A percentile compares a stretch with the other conserved stretches of the same genome.
phyloP scores from a whole-genome alignment of 2,329 filamentous ascomycete species.

The Beauveria varroae region DNA sequence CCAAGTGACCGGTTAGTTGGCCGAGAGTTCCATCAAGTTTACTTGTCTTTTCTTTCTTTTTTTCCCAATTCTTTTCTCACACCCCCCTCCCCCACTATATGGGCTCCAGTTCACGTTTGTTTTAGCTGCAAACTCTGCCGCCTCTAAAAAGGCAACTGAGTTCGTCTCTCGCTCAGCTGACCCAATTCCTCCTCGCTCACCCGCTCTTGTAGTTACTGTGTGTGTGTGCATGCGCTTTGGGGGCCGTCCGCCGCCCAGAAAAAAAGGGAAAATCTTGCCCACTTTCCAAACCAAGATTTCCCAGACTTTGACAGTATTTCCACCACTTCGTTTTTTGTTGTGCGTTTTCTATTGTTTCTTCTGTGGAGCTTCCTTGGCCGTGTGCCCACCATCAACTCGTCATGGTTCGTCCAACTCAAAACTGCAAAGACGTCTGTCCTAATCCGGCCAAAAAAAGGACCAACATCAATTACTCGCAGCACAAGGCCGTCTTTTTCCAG shows the following conservation, averaged over 20 bases:
- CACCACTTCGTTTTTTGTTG: not conserved
- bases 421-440: not conserved
- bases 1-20: not conserved
- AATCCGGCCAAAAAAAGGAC: not conserved
- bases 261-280: not conserved
- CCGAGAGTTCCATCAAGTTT: not conserved
- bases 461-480: too few species aligned
- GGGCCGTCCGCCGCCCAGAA: too few species aligned
- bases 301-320: not conserved
- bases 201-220: too few species aligned
- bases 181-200: not conserved
- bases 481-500: too few species aligned
- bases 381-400: not conserved
- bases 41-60: not conserved
- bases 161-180: not conserved
- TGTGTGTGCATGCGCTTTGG: too few species aligned
- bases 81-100: constrained; percentile 5
- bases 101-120: not conserved
- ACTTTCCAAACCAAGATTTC: not conserved
- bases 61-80: not conserved
- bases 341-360: not conserved
- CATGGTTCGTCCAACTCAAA: not conserved
- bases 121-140: constrained; percentile 16
- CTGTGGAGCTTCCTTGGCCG: not conserved
- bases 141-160: constrained; percentile 10